phyloP scores from a whole-genome alignment of 768 basidiomycete genomes.

The Boletus subcaerulescens region DNA sequence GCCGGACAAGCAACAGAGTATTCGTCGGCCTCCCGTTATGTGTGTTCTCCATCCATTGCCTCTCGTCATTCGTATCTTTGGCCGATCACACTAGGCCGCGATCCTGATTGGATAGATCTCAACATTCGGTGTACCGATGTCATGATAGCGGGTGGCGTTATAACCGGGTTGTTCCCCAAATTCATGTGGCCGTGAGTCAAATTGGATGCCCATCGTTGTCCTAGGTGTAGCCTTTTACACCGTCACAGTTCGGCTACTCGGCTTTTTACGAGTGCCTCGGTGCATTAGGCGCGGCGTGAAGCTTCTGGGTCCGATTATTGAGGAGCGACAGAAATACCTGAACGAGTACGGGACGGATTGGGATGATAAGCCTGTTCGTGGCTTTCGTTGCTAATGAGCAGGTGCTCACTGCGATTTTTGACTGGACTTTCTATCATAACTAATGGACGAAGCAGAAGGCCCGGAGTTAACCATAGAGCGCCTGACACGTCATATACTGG shows the following conservation, averaged over 20 bases:
- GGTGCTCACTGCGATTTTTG: not conserved
- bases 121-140: not conserved
- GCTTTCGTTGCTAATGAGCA: not conserved
- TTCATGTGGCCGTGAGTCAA: not conserved
- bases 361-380: not conserved
- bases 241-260: not conserved
- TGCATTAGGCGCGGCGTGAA: not conserved
- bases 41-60: not conserved
- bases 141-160: not conserved
- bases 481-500: not conserved
- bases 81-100: not conserved
- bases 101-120: not conserved
- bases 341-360: not conserved
- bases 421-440: not conserved
- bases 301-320: not conserved
- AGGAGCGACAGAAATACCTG: not conserved
- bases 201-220: not conserved
- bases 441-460: not conserved
- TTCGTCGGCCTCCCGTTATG: not conserved
- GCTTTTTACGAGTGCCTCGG: not conserved
- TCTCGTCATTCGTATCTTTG: no score
- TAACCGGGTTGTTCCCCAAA: not conserved
- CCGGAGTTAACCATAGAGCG: not conserved
- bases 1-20: not conserved
- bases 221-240: not conserved